These are phyloP conservation scores for Obelidium mucronatum DNA, from an alignment of 192 early-diverging fungal species.

Conservation along the genomic window DNA sequence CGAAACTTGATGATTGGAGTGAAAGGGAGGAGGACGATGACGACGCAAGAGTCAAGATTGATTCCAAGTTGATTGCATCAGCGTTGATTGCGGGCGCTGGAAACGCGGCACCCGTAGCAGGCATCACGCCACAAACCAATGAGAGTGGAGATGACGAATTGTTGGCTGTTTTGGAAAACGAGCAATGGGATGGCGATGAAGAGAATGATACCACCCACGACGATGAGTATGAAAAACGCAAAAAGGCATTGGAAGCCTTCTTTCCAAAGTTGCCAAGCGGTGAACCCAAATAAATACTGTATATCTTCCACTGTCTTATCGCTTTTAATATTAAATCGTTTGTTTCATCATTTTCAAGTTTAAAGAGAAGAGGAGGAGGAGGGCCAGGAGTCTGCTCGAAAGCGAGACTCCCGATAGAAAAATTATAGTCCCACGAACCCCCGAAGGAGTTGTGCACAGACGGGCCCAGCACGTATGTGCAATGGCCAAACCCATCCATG, in stretches of 20 bases:
- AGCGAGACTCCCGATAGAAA: too few relatives aligned
- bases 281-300: neutral
- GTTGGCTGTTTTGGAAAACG: neutral
- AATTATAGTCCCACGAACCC: too few relatives aligned
- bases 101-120: conserved; percentile 18
- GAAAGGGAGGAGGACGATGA: conserved; percentile 26
- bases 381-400: too few relatives aligned
- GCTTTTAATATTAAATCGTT: too few relatives aligned
- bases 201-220: neutral
- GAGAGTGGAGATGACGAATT: neutral
- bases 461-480: too few relatives aligned
- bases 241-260: conserved; percentile 13
- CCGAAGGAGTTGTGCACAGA: too few relatives aligned
- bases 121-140: neutral
- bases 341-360: too few relatives aligned
- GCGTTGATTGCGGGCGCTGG: neutral
- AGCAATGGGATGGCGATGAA: neutral
- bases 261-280: conserved; percentile 3
- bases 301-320: too few relatives aligned
- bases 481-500: too few relatives aligned
- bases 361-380: too few relatives aligned
- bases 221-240: conserved; percentile 15
- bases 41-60: neutral
- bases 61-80: neutral
- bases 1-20: conserved; percentile 16